phyloP scores from a whole-genome alignment of 345 rosid species.

The Dovyalis caffra region DNA sequence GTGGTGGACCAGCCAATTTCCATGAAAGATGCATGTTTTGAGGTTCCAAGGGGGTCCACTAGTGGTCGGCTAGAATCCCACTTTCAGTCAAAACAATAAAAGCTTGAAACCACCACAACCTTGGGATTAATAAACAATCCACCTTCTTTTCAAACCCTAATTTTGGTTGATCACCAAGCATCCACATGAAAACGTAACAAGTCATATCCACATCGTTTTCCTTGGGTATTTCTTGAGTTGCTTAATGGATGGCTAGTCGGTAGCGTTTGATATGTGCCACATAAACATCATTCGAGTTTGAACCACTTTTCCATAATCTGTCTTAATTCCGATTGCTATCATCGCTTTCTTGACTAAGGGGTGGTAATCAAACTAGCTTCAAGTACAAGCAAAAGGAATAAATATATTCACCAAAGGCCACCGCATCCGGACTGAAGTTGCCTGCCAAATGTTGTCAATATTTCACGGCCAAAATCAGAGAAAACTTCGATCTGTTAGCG shows the following conservation, averaged over 20 bases:
- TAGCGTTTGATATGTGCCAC: background rate
- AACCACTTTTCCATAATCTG: background rate
- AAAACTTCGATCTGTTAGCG: background rate
- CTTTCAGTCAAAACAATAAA: background rate
- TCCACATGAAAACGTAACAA: too few species aligned
- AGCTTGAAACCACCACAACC: background rate
- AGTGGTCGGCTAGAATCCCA: background rate
- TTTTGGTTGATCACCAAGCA: background rate
- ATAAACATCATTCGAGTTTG: background rate
- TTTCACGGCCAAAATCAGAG: background rate
- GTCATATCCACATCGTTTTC: background rate
- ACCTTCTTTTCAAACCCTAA: background rate
- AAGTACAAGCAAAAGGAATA: background rate
- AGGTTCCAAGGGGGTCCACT: background rate
- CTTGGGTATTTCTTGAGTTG: background rate
- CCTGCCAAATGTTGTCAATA: background rate
- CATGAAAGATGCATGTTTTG: background rate
- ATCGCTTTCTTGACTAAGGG: background rate
- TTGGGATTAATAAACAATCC: too few species aligned
- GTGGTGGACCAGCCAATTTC: conserved; percentile 3
- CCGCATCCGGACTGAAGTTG: background rate
- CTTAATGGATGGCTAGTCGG: background rate
- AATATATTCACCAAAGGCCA: background rate
- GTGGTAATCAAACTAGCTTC: background rate
- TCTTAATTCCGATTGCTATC: background rate